Conservation (phyloP, 1,284 basidiomycete species). For the Boletus semigastroideus region DNA sequence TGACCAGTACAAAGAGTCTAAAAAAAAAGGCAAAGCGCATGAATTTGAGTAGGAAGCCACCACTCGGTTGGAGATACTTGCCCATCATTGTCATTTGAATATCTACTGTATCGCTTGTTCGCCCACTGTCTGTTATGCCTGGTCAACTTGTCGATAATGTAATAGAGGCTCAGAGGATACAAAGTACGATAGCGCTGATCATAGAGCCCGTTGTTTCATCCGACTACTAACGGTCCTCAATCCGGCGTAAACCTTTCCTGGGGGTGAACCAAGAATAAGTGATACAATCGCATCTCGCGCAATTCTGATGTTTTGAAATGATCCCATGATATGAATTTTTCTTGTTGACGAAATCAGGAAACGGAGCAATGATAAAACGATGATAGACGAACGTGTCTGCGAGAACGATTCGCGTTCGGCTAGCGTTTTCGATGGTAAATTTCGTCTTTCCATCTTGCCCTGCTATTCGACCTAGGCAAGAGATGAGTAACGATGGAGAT, state of each 20-base stretch:
- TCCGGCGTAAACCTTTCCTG: slow-evolving; percentile 94
- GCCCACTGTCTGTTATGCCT: not conserved
- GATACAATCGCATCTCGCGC: slow-evolving; percentile 95
- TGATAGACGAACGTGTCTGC: slow-evolving; percentile 82
- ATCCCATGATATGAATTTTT: slow-evolving; percentile 93
- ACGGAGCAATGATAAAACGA: not conserved
- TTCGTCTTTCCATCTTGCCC: slow-evolving; percentile 98
- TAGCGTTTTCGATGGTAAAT: slow-evolving; percentile 98
- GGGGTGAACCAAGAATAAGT: slow-evolving; percentile 92
- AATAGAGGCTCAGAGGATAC: slow-evolving; percentile 6
- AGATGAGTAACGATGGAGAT: slow-evolving; percentile 1
- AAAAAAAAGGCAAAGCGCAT: slow-evolving; percentile 30
- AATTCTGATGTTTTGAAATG: slow-evolving; percentile 96
- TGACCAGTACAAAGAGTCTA: slow-evolving; percentile 52
- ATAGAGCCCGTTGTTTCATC: slow-evolving; percentile 87
- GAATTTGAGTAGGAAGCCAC: not conserved
- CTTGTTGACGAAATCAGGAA: slow-evolving; percentile 38
- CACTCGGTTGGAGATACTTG: not conserved
- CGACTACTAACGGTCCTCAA: slow-evolving; percentile 88
- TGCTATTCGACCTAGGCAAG: slow-evolving; percentile 80
- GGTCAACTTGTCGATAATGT: slow-evolving; percentile 11
- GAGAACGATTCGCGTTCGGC: slow-evolving; percentile 92
- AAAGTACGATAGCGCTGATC: slow-evolving; percentile 7
- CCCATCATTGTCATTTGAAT: not conserved
- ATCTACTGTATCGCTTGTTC: not conserved